These are phyloP conservation scores for Talaromyces trachyspermus DNA, from an alignment of 495 filamentous ascomycete genomes.

Conservation along the genomic window DNA sequence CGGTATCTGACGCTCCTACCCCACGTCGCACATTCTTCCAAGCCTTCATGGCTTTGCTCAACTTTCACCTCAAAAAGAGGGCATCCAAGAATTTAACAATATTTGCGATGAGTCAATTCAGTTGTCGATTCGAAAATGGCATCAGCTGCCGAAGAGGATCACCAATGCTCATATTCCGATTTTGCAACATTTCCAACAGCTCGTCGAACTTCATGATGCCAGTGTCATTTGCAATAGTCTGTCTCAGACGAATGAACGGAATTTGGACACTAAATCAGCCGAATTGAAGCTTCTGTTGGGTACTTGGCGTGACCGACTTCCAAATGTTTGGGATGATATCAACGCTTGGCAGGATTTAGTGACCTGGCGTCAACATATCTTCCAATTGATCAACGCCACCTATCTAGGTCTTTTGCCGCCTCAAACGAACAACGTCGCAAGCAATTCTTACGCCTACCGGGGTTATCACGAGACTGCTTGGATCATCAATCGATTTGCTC, in stretches of 20 bases:
- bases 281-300: constrained; percentile 91
- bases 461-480: constrained; percentile 98
- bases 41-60: constrained; percentile 92
- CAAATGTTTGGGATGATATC: constrained; percentile 99
- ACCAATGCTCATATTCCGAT: constrained; percentile 95
- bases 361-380: constrained; percentile 98
- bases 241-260: constrained; percentile 69
- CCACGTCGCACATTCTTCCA: constrained; percentile 92
- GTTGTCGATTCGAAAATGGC: constrained; percentile 94
- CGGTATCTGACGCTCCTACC: constrained; percentile 93
- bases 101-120: constrained; percentile 96
- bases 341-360: constrained; percentile 98
- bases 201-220: constrained; percentile 98
- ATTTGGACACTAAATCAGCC: constrained; percentile 88
- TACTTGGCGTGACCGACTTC: constrained; percentile 91
- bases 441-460: constrained; percentile 90
- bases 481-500: constrained; percentile 99
- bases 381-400: constrained; percentile 89
- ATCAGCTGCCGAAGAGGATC: constrained; percentile 85
- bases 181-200: constrained; percentile 93
- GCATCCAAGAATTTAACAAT: constrained; percentile 69
- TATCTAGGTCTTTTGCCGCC: constrained; percentile 82
- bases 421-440: constrained; percentile 66
- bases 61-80: constrained; percentile 84
- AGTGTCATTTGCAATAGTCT: constrained; percentile 91